A percentile compares a stretch with the other conserved stretches of the same genome.
Conservation (phyloP, 257 asterid species). For the Avicennia marina region DNA sequence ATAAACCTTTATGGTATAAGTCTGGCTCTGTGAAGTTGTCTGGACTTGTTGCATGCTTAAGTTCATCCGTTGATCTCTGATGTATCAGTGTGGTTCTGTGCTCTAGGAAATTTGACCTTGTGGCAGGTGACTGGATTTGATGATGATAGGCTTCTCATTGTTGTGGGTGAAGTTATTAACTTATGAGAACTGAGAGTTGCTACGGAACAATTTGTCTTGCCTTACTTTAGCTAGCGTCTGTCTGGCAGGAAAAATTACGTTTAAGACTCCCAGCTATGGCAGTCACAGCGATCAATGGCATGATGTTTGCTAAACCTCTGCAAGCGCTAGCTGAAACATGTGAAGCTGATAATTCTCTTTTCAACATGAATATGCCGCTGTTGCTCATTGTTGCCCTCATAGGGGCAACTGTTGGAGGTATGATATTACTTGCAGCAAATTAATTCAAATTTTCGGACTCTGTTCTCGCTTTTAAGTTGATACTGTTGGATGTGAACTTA, state of each 20-base stretch:
- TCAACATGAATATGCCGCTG: slow-evolving; percentile 85
- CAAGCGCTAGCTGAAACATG: slow-evolving; percentile 90
- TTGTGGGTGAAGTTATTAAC: background rate
- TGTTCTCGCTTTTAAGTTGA: slow-evolving; percentile 5
- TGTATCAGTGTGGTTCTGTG: too few relatives aligned
- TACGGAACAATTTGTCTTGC: background rate
- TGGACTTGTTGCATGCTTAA: too few relatives aligned
- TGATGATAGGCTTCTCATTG: background rate
- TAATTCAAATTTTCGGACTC: too few relatives aligned
- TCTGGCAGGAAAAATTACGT: slow-evolving; percentile 43
- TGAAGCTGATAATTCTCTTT: slow-evolving; percentile 50
- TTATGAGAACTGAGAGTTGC: background rate
- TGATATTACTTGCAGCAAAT: background rate
- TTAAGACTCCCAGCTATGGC: slow-evolving; percentile 33
- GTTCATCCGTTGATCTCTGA: too few relatives aligned
- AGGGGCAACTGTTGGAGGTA: slow-evolving; percentile 99
- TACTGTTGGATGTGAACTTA: background rate
- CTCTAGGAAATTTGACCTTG: too few relatives aligned
- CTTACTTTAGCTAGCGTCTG: background rate
- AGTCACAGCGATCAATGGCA: slow-evolving; percentile 42
- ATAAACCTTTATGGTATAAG: too few relatives aligned
- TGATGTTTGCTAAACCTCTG: slow-evolving; percentile 58
- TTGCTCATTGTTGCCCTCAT: slow-evolving; percentile 76
- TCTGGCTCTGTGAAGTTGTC: too few relatives aligned
- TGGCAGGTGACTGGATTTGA: too few relatives aligned